These are phyloP conservation scores for Spongiforma sp. DNA, from an alignment of 1,284 basidiomycete species.

Conservation along the genomic window DNA sequence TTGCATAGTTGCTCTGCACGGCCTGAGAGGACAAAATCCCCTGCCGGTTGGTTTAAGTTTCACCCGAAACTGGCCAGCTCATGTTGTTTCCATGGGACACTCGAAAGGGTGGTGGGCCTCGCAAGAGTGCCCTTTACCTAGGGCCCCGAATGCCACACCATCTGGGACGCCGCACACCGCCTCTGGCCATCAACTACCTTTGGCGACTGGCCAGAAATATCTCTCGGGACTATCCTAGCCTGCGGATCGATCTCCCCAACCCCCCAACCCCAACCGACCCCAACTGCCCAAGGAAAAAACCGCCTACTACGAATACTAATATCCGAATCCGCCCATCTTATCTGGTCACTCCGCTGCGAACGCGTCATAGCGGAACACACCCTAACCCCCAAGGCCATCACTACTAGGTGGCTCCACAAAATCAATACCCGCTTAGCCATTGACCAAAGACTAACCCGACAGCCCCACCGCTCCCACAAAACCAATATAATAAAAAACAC, in stretches of 20 bases:
- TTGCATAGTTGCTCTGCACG: constrained; percentile 3
- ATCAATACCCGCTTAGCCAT: not conserved
- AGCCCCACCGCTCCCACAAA: not conserved
- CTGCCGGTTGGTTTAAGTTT: constrained; percentile 3
- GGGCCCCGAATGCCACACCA: not conserved
- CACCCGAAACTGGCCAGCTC: not conserved
- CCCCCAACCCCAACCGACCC: not conserved
- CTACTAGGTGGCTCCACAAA: not conserved
- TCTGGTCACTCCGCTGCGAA: not conserved
- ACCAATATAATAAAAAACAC: not conserved
- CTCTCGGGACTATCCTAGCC: not conserved
- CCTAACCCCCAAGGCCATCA: not conserved
- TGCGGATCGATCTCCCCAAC: not conserved
- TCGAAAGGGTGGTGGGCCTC: not conserved
- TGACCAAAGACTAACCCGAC: not conserved
- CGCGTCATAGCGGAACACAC: not conserved
- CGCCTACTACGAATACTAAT: not conserved
- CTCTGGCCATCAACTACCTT: not conserved
- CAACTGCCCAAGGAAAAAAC: not conserved
- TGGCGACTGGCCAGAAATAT: not conserved
- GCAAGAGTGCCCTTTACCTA: constrained; percentile 1
- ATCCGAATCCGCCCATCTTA: not conserved
- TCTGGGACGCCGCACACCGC: not conserved
- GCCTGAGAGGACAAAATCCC: constrained; percentile 9
- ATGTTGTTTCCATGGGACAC: constrained; percentile 9